These are phyloP conservation scores for Coemansia sp. DNA, from an alignment of 192 early-diverging fungal species.

Conservation along the genomic window DNA sequence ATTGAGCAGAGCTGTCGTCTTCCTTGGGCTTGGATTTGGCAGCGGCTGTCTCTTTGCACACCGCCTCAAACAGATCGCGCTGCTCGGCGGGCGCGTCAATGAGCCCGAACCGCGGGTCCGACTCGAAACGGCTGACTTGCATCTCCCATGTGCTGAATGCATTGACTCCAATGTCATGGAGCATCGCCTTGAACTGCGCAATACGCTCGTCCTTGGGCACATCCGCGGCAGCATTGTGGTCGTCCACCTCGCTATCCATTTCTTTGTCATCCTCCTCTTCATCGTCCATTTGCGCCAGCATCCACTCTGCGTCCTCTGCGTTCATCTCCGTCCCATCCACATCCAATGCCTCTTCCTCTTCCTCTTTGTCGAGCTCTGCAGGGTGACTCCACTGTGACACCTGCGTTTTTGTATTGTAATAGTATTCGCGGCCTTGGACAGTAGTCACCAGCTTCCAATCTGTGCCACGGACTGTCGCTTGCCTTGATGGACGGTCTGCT, in stretches of 20 bases:
- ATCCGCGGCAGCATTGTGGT: not conserved
- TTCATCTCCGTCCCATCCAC: slow-evolving; percentile 25
- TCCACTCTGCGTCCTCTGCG: slow-evolving; percentile 49
- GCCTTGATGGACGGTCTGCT: slow-evolving; percentile 15
- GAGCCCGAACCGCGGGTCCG: slow-evolving; percentile 12
- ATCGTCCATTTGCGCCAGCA: slow-evolving; percentile 41
- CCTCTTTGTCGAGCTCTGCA: not conserved
- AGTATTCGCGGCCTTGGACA: slow-evolving; percentile 30
- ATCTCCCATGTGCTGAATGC: slow-evolving; percentile 40
- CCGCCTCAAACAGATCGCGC: slow-evolving; percentile 30
- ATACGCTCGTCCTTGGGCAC: slow-evolving; percentile 13
- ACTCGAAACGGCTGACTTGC: not conserved
- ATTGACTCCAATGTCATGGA: slow-evolving; percentile 16
- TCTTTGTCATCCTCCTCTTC: slow-evolving; percentile 6
- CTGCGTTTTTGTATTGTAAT: slow-evolving; percentile 19
- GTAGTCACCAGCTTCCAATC: slow-evolving; percentile 33
- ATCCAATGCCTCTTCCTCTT: not conserved
- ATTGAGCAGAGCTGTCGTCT: no score
- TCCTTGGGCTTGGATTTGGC: no score
- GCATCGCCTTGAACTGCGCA: slow-evolving; percentile 30
- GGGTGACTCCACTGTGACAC: slow-evolving; percentile 31
- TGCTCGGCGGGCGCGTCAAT: slow-evolving; percentile 13
- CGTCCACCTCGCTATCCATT: not conserved
- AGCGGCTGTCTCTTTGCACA: slow-evolving; percentile 15
- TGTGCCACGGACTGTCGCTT: not conserved